Conservation (phyloP, 257 asterid species). For the Nicotiana benthamiana region DNA sequence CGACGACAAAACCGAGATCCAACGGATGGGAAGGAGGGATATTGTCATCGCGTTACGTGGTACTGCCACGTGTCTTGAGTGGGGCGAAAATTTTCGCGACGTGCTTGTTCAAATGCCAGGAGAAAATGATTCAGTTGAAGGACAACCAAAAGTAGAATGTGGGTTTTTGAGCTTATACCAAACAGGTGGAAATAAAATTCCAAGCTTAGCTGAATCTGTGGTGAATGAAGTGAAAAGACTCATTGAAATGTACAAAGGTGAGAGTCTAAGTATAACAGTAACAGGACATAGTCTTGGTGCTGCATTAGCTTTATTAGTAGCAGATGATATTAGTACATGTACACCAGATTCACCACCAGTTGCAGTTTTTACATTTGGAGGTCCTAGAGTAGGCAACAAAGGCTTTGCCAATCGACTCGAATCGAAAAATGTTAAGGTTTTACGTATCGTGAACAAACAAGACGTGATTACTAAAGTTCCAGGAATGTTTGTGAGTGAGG, state of each 20-base stretch:
- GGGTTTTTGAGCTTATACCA: conserved; percentile 57
- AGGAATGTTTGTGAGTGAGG: conserved; percentile 83
- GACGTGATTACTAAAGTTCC: conserved; percentile 79
- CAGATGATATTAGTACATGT: conserved; percentile 51
- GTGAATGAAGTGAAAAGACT: conserved; percentile 52
- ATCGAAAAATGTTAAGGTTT: conserved; percentile 47
- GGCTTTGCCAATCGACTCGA: conserved; percentile 41
- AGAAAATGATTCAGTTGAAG: neutral
- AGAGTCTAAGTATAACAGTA: conserved; percentile 67
- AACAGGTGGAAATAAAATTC: conserved; percentile 61
- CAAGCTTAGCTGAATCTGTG: conserved; percentile 65
- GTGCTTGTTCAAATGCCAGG: conserved; percentile 41
- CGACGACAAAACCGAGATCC: conserved; percentile 57
- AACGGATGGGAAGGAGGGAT: conserved; percentile 86
- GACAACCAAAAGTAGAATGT: conserved; percentile 54
- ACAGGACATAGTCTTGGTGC: conserved; percentile 94
- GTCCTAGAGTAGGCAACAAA: conserved; percentile 82
- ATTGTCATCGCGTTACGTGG: conserved; percentile 82
- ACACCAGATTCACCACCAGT: conserved; percentile 47
- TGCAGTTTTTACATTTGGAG: conserved; percentile 80
- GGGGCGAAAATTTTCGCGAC: conserved; percentile 75
- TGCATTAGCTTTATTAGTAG: conserved; percentile 67
- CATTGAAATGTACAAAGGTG: conserved; percentile 65
- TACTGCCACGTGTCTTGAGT: conserved; percentile 90
- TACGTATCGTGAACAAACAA: conserved; percentile 62